A percentile compares a stretch with the other conserved stretches of the same genome.
Conservation (phyloP, 73 alveolate species). For the Tetrahymena thermophila region DNA sequence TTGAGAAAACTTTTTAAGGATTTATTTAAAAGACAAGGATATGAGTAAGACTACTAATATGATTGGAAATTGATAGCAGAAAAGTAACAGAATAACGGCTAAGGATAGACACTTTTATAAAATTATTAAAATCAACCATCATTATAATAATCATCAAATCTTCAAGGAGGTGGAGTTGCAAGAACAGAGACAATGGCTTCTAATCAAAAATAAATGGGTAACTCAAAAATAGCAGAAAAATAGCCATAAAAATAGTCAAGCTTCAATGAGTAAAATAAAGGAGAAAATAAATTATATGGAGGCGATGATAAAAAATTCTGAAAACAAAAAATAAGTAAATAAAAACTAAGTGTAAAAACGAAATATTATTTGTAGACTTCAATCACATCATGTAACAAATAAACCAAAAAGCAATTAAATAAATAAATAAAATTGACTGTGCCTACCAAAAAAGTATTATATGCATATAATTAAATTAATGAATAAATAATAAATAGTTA, state of each 20-base stretch:
- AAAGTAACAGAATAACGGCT: not conserved
- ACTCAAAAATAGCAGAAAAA: not conserved
- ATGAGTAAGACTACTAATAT: conserved; percentile 30
- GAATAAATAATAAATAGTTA: too few relatives aligned
- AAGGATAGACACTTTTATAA: not conserved
- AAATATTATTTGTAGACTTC: not conserved
- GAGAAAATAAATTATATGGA: not conserved
- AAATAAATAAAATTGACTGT: too few relatives aligned
- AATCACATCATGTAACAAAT: not conserved
- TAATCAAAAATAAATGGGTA: not conserved
- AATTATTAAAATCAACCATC: not conserved
- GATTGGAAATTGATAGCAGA: conserved; percentile 38
- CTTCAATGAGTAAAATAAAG: not conserved
- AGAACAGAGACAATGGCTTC: not conserved
- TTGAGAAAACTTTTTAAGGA: conserved; percentile 37
- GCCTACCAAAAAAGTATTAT: too few relatives aligned
- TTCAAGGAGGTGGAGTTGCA: not conserved
- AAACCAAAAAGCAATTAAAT: too few relatives aligned
- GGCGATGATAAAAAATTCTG: not conserved
- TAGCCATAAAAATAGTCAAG: not conserved
- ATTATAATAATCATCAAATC: not conserved
- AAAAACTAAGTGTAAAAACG: not conserved
- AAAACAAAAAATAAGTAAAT: not conserved
- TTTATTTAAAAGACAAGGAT: conserved; percentile 25
- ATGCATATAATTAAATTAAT: too few relatives aligned